Base-by-base conservation (phyloP, 352 stramenopile species). In the Phytophthora crassamura region DNA sequence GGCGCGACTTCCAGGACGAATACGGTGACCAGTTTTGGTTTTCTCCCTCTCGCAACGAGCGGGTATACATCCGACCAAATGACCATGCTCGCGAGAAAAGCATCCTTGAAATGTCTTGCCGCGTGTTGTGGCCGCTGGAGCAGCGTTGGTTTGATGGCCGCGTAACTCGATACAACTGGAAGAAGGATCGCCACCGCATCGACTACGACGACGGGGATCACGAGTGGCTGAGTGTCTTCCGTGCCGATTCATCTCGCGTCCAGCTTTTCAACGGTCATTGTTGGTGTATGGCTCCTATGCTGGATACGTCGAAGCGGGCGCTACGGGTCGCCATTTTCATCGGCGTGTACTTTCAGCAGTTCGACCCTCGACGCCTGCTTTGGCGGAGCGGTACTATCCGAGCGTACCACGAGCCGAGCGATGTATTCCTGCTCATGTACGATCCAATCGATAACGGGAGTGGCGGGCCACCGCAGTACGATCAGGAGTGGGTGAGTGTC, bases 191-290 rank as follows among this genome's bases (percentile, higher is more conserved):
- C 40, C 81, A 94, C 52, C 76, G 80, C 5, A 59, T 94, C 20
- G 73, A 85, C 45, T 94, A 94, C 57, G 75, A 89, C 20, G 86
- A 94, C 49, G 84, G 84, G 10, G 84, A 93, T 43, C 82, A 92
- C 50, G 86, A 94, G 55, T 94, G 86, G 86, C 40, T 91, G 5
- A 71, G 71, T 58, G 45, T 93, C 7, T 66, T 67, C 2, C 40
- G 35, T 3, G 67, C 82, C 28, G 68, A 84, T n/a, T 51, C 66
- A 9, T 65, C 69, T 10, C 83, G 81, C 0, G 56, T 93, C 7
- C 82, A 93, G 68, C 58, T 93, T 7, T 90, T 78, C 48, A 91
- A 89, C 30, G 80, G 82, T 1, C 77, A 74, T 11, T 90, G 81
- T 32, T 94, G 86, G 84, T 88, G 81, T 47, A 90, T 94, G 80